These are phyloP conservation scores for Saururus chinensis DNA, from an alignment of 164 flowering plant species.

Conservation along the genomic window DNA sequence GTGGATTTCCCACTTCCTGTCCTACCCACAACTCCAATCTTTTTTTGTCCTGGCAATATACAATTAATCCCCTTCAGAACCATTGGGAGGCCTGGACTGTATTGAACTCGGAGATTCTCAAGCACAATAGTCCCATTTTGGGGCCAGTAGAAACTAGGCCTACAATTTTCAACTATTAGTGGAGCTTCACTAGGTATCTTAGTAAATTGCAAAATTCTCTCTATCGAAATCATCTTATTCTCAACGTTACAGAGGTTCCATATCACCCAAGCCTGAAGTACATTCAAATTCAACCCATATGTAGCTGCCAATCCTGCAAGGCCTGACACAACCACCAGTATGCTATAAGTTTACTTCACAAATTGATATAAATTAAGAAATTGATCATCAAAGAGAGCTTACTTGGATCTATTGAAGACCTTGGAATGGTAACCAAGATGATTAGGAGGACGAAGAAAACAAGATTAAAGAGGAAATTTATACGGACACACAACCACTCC, in stretches of 20 bases:
- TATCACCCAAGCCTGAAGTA: conserved; percentile 74
- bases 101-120: conserved; percentile 47
- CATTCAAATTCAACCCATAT: conserved; percentile 69
- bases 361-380: no score
- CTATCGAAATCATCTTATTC: conserved; percentile 80
- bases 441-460: conserved; percentile 65
- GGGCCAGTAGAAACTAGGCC: conserved; percentile 72
- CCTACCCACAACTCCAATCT: conserved; percentile 78
- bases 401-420: conserved; percentile 64
- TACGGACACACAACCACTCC: conserved; percentile 81
- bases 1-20: conserved; percentile 96
- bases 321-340: conserved; percentile 24
- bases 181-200: conserved; percentile 74
- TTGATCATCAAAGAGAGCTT: conserved; percentile 19
- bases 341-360: neutral
- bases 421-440: conserved; percentile 65
- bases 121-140: conserved; percentile 39
- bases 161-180: conserved; percentile 34
- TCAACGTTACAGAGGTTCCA: conserved; percentile 83
- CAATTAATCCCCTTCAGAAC: conserved; percentile 64
- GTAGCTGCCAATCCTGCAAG: conserved; percentile 75
- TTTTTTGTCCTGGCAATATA: conserved; percentile 52
- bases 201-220: conserved; percentile 65
- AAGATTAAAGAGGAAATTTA: conserved; percentile 68
- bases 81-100: conserved; percentile 51